A percentile compares a stretch with the other conserved stretches of the same genome.
Conservation (phyloP, 306 rosid species). For the Pyrus betulifolia region DNA sequence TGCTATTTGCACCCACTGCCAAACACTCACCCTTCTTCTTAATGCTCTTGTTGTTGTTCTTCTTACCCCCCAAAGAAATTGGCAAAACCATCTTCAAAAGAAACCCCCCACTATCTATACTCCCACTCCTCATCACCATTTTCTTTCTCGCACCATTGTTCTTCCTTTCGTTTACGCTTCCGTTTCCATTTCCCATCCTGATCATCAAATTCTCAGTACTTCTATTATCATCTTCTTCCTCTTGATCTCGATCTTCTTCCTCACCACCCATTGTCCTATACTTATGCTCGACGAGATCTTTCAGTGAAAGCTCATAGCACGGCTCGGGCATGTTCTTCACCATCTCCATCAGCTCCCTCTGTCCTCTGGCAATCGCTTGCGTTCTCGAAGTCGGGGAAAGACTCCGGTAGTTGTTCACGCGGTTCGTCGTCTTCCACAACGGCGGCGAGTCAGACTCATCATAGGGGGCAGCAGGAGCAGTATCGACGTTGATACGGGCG, state of each 20-base stretch:
- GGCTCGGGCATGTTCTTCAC: conserved; percentile 81
- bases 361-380: conserved; percentile 72
- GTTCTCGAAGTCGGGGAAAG: conserved; percentile 61
- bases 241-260: background rate
- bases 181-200: background rate
- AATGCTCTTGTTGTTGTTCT: background rate
- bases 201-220: conserved; percentile 5
- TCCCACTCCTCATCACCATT: conserved; percentile 21
- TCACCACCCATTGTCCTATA: conserved; percentile 8
- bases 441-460: conserved; percentile 53
- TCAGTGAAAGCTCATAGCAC: conserved; percentile 74
- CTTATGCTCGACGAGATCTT: conserved; percentile 63
- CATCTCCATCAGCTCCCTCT: conserved; percentile 87
- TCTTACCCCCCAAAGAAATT: conserved; percentile 34
- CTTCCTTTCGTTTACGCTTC: background rate
- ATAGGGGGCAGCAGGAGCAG: background rate
- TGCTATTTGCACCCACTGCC: background rate
- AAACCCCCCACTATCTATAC: conserved; percentile 52
- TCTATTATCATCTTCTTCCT: conserved; percentile 6
- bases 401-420: conserved; percentile 26
- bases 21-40: conserved; percentile 27
- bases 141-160: conserved; percentile 20
- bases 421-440: conserved; percentile 35
- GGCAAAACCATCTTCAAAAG: conserved; percentile 72
- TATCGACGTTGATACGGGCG: background rate